Conservation (phyloP, 2,329 filamentous ascomycete species). For the Penicillium brasilianum region DNA sequence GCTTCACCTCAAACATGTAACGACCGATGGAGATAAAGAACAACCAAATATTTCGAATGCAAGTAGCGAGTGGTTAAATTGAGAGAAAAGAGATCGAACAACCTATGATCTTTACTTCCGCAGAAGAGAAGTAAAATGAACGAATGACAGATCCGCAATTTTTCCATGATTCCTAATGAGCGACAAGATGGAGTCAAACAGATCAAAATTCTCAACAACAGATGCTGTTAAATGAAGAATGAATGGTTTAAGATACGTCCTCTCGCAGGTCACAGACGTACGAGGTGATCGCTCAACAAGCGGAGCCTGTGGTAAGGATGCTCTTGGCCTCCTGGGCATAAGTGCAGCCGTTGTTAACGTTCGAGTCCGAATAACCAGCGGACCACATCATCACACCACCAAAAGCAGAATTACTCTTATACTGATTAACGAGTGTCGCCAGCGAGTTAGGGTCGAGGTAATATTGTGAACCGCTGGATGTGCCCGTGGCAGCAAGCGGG, state of each 20-base stretch:
- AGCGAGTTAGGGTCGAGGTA: slow-evolving; percentile 25
- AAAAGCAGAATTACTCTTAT: slow-evolving; percentile 20
- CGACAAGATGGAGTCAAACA: neutral
- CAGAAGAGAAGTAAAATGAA: neutral
- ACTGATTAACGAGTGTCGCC: slow-evolving; percentile 19
- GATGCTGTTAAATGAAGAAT: neutral
- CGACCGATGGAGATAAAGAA: neutral
- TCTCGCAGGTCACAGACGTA: neutral
- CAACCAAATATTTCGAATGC: neutral
- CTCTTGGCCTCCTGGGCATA: slow-evolving; percentile 49
- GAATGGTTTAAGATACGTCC: neutral
- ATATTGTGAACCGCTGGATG: slow-evolving; percentile 23
- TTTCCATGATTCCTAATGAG: neutral
- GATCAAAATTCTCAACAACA: neutral
- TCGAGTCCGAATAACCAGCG: slow-evolving; percentile 48
- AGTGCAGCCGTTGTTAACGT: slow-evolving; percentile 45
- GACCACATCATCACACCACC: slow-evolving; percentile 46
- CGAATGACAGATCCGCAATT: neutral
- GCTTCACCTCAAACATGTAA: neutral
- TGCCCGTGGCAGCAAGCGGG: slow-evolving; percentile 44
- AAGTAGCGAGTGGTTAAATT: neutral
- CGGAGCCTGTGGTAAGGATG: slow-evolving; percentile 41
- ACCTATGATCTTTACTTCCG: neutral
- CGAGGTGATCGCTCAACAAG: slow-evolving; percentile 27
- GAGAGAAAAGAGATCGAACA: neutral